Base-by-base conservation (phyloP, 176 grass and related monocot genomes). In the Zoysia pacifica region DNA sequence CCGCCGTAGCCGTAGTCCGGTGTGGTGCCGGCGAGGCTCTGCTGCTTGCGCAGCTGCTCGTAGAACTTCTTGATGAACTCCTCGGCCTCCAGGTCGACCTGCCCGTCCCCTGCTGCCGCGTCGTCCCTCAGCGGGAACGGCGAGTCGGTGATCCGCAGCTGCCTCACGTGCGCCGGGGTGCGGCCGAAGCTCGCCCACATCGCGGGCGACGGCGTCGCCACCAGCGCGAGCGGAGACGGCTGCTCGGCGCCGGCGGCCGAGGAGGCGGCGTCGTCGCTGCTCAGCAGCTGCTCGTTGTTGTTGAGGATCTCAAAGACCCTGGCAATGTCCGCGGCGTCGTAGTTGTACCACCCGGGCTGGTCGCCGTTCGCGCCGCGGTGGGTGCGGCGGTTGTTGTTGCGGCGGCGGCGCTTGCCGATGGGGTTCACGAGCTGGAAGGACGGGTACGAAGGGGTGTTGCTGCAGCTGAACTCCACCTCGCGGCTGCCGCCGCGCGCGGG, bases 381-480 rank as follows among this genome's bases (percentile, higher is more conserved):
- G 48, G 44, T 58, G 62, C 76, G 65, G 84, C 72, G 62, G 53
- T 18, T 7, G 61, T n/a, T 14, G 51, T 41, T 56, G 39, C 78
- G 77, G 70, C 85, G 79, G 60, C 80, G 70, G 46, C 77, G 69
- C 42, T 82, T 83, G 51, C 71, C 36, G 51, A 48, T 37, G 20
- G 65, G 71, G 72, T 65, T 77, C 72, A 83, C 53, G 67, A 89
- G 59, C 8, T 76, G 68, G 78, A 93, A 53, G 60, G 76, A 83
- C 16, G 88, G 72, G 88, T 87, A 83, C 4, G 92, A 83, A 3
- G 95, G 89, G 42, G 96, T 99, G 87, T 94, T 91, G 78, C 92
- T 93, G 83, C 96, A 94, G 87, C 90, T 95, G 84, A 99, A 99
- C 90, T 99, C 88, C 60, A 98, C 96, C 77, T 98, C 96, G 8